Evolutionary conservation across 495 filamentous ascomycete species (phyloP).

Genomic region (Penicillium cinerascens): DNA sequence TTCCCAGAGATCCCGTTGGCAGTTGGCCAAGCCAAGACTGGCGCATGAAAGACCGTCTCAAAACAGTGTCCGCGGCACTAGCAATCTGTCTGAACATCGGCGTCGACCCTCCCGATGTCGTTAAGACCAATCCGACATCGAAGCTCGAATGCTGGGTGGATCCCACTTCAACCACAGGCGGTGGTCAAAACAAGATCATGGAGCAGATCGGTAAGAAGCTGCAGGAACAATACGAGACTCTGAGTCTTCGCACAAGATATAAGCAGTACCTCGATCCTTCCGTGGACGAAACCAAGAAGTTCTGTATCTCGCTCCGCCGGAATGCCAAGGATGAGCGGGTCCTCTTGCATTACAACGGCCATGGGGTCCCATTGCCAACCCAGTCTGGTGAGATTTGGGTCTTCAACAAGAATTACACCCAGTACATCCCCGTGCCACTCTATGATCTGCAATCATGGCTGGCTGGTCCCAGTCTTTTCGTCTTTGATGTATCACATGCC

Average conservation of each 20-base stretch:
- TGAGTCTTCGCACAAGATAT: conserved; percentile 90
- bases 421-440: conserved; percentile 95
- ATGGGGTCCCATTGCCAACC: conserved; percentile 96
- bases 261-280: conserved; percentile 96
- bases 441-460: conserved; percentile 97
- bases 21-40: conserved; percentile 77
- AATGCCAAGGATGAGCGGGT: conserved; percentile 95
- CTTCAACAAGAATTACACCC: conserved; percentile 97
- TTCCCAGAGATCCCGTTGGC: conserved; percentile 66
- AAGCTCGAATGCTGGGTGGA: conserved; percentile 98
- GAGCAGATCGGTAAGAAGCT: conserved; percentile 94
- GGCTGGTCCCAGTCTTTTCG: conserved; percentile 89
- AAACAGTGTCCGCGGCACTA: conserved; percentile 92
- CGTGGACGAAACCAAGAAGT: conserved; percentile 94
- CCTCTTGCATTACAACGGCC: conserved; percentile 96
- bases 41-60: conserved; percentile 93
- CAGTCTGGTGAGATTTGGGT: conserved; percentile 98
- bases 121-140: conserved; percentile 89
- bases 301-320: conserved; percentile 79
- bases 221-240: conserved; percentile 90
- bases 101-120: conserved; percentile 92
- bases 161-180: conserved; percentile 64
- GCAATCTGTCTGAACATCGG: conserved; percentile 96
- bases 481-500: conserved; percentile 95
- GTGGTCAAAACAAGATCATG: conserved; percentile 74